phyloP scores from a whole-genome alignment of 345 rosid genomes.

The Citrus australasica region DNA sequence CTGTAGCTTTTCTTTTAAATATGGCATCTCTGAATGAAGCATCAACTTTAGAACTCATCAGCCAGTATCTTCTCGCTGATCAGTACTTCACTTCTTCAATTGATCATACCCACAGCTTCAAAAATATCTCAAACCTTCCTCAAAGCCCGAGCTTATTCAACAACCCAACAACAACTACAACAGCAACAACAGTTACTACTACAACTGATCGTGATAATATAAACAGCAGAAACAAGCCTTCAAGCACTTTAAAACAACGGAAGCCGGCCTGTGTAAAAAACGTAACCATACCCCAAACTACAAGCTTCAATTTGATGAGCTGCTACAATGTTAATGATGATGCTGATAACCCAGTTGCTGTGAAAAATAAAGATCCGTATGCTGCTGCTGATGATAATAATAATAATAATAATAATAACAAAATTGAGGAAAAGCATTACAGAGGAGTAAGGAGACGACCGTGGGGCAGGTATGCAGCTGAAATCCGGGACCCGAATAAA shows the following conservation, averaged over 20 bases:
- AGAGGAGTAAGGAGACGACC: slow-evolving; percentile 88
- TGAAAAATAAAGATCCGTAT: neutral
- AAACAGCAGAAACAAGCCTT: neutral
- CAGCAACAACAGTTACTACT: no score
- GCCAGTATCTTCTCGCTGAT: slow-evolving; percentile 63
- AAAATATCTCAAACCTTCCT: neutral
- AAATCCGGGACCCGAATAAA: slow-evolving; percentile 82
- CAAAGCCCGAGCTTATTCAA: neutral
- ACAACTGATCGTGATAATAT: no score
- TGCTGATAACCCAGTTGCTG: slow-evolving; percentile 12
- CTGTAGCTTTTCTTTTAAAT: no score
- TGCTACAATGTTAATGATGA: neutral
- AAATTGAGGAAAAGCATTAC: slow-evolving; percentile 42
- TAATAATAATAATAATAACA: no score
- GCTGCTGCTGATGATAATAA: neutral
- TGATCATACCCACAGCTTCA: slow-evolving; percentile 27
- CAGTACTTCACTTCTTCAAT: slow-evolving; percentile 14
- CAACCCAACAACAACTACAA: neutral
- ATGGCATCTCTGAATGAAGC: slow-evolving; percentile 36
- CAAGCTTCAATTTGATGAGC: slow-evolving; percentile 8
- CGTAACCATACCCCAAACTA: slow-evolving; percentile 41
- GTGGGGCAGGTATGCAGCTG: slow-evolving; percentile 95
- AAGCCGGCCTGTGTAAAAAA: slow-evolving; percentile 47
- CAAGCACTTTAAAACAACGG: slow-evolving; percentile 56
- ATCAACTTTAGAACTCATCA: slow-evolving; percentile 51